phyloP scores from a whole-genome alignment of 2,329 filamentous ascomycete species.

The Phoma herbarum region DNA sequence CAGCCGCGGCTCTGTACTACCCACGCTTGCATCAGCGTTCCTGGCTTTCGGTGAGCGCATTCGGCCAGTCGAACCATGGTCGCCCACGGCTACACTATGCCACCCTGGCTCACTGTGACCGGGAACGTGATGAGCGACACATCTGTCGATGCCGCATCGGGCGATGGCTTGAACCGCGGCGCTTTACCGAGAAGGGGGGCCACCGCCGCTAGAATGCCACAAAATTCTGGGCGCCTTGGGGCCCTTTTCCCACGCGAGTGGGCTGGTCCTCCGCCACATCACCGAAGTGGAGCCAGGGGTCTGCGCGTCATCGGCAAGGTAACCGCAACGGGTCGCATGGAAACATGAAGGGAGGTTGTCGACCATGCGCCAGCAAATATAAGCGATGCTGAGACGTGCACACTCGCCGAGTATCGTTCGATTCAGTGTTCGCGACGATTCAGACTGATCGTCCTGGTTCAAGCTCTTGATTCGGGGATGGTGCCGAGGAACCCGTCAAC shows the following conservation, averaged over 20 bases:
- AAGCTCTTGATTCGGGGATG: constrained; percentile 7
- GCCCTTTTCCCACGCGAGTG: constrained; percentile 44
- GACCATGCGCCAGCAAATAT: constrained; percentile 9
- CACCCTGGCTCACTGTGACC: constrained; percentile 25
- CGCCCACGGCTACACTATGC: constrained; percentile 24
- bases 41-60: constrained; percentile 41
- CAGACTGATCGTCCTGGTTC: neutral
- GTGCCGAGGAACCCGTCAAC: constrained; percentile 17
- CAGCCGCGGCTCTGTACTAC: constrained; percentile 35
- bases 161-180: constrained; percentile 29
- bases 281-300: constrained; percentile 39
- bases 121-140: constrained; percentile 33
- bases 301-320: constrained; percentile 50
- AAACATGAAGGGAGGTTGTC: neutral
- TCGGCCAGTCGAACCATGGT: constrained; percentile 20
- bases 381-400: neutral
- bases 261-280: constrained; percentile 32
- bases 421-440: neutral
- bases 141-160: constrained; percentile 32
- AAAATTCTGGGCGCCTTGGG: constrained; percentile 34
- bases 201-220: constrained; percentile 42
- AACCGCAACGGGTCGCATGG: constrained; percentile 27
- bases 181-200: constrained; percentile 34
- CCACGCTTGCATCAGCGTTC: constrained; percentile 37
- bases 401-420: neutral